Evolutionary conservation across 495 filamentous ascomycete species (phyloP).

Genomic region (Staphylotrichum longicolle): DNA sequence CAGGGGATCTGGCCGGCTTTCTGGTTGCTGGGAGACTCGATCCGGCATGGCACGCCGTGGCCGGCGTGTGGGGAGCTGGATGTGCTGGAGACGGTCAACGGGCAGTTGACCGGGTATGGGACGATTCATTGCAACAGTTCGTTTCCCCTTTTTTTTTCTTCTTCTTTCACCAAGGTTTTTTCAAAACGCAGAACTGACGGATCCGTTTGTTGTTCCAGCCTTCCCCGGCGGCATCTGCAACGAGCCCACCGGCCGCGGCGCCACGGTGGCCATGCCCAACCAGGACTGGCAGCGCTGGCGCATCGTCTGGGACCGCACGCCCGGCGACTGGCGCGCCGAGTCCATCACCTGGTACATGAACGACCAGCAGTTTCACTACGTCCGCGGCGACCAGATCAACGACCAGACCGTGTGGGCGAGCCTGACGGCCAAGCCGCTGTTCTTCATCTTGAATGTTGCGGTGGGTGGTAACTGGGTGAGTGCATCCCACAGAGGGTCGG

Average conservation of each 20-base stretch:
- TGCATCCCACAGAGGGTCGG: neutral
- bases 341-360: constrained; percentile 50
- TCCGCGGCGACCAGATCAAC: constrained; percentile 39
- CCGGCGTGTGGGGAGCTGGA: constrained; percentile 53
- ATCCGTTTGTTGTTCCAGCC: neutral
- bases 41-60: constrained; percentile 44
- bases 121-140: constrained; percentile 46
- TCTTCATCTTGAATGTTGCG: constrained; percentile 51
- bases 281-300: constrained; percentile 50
- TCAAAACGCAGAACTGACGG: neutral
- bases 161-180: too few relatives aligned
- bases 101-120: constrained; percentile 42
- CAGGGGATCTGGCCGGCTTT: constrained; percentile 56
- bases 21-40: constrained; percentile 49
- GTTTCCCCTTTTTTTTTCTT: neutral
- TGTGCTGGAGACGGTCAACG: constrained; percentile 51
- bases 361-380: constrained; percentile 40
- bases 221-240: constrained; percentile 48
- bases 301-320: constrained; percentile 44
- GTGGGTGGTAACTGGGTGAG: constrained; percentile 52
- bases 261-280: constrained; percentile 35
- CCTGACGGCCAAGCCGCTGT: constrained; percentile 40
- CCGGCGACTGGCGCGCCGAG: constrained; percentile 41
- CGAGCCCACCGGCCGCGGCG: constrained; percentile 44
- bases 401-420: constrained; percentile 40